phyloP scores from a whole-genome alignment of 345 rosid genomes.

The Eucalyptus decipiens region DNA sequence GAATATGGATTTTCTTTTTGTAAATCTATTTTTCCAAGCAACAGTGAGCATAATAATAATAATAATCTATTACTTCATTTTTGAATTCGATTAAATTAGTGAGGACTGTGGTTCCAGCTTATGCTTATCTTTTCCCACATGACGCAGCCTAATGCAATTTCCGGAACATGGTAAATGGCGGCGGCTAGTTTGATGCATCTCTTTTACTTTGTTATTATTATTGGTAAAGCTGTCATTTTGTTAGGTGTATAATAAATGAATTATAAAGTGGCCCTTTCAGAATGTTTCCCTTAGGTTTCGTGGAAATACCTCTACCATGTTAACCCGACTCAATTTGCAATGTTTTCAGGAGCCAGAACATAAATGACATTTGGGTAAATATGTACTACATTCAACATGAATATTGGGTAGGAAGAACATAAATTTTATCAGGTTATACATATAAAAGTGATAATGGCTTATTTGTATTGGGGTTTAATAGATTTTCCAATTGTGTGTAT shows the following conservation, averaged over 20 bases:
- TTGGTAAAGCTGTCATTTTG: not conserved
- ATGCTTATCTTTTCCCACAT: not conserved
- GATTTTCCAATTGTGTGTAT: not conserved
- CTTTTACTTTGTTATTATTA: not conserved
- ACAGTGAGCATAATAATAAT: not conserved
- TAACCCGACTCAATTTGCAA: not conserved
- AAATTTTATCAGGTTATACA: not conserved
- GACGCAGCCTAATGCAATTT: not conserved
- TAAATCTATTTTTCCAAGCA: not conserved
- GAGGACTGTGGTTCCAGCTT: not conserved
- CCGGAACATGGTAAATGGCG: not conserved
- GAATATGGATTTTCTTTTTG: not conserved
- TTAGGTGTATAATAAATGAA: not conserved
- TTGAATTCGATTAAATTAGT: not conserved
- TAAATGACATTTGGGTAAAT: not conserved
- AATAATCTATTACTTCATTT: not conserved
- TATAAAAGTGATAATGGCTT: not conserved
- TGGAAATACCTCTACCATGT: not conserved
- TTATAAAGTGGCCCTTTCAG: not conserved
- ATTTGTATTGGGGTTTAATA: not conserved
- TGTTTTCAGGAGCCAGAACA: not conserved
- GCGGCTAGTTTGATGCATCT: not conserved
- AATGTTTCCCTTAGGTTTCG: not conserved
- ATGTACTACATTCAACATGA: not conserved
- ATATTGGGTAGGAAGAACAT: not conserved